phyloP scores from a whole-genome alignment of 129 eudicot species.

The Ambrosia artemisiifolia region DNA sequence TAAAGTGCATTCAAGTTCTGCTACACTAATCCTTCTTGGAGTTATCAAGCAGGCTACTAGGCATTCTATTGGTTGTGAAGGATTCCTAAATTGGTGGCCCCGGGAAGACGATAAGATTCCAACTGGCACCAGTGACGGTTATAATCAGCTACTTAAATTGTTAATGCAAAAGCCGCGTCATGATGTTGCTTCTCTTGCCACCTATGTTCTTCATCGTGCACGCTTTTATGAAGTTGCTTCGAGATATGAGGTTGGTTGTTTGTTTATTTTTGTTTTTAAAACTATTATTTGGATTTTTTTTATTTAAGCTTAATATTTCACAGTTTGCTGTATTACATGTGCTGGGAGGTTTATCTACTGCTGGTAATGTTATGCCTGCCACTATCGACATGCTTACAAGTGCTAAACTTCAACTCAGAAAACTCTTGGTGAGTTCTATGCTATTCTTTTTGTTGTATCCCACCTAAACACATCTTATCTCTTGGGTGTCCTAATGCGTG shows the following conservation, averaged over 20 bases:
- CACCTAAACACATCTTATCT: not conserved
- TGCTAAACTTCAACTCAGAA: constrained; percentile 72
- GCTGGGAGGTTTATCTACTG: constrained; percentile 55
- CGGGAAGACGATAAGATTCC: constrained; percentile 85
- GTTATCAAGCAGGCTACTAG: constrained; percentile 86
- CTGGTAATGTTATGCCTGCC: constrained; percentile 32
- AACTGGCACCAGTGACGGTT: constrained; percentile 72
- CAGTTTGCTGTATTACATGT: constrained; percentile 70
- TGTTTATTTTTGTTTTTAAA: not conserved
- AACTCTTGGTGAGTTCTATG: constrained; percentile 63
- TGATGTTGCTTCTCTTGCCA: constrained; percentile 86
- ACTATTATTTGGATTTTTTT: constrained; percentile 14
- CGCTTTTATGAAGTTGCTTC: constrained; percentile 87
- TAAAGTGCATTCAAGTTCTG: constrained; percentile 44
- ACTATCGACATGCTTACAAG: constrained; percentile 61
- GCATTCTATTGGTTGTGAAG: constrained; percentile 93
- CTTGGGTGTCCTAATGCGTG: not conserved
- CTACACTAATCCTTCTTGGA: constrained; percentile 70
- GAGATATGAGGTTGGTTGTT: constrained; percentile 72
- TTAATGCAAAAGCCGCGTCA: constrained; percentile 84
- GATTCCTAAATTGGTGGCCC: constrained; percentile 97
- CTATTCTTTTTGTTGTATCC: not conserved
- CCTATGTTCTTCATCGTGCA: constrained; percentile 77
- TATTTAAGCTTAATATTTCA: constrained; percentile 8
- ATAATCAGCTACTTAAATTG: constrained; percentile 74